A percentile compares a stretch with the other conserved stretches of the same genome.
phyloP scores from a whole-genome alignment of 192 early-diverging fungal species.

The Phlyctochytrium arcticum region DNA sequence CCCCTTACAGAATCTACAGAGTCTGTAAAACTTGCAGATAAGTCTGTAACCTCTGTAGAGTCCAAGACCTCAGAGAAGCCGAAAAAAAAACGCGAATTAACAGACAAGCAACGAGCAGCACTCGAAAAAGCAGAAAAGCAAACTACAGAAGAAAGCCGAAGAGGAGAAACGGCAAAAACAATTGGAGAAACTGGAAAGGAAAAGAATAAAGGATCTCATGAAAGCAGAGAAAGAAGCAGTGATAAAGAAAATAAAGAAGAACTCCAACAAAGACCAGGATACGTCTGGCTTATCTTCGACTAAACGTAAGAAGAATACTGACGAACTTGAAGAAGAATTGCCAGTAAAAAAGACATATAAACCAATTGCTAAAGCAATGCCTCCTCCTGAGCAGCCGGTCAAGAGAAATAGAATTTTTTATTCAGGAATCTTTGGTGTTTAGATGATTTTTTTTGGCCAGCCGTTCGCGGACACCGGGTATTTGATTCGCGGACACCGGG shows the following conservation, averaged over 20 bases:
- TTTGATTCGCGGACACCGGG: too few species aligned
- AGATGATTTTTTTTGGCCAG: too few species aligned
- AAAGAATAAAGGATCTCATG: neutral
- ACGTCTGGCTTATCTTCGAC: too few species aligned
- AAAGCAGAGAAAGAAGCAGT: neutral
- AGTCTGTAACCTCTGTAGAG: neutral
- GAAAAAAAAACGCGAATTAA: neutral
- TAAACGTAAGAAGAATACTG: too few species aligned
- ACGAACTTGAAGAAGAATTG: too few species aligned
- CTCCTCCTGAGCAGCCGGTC: too few species aligned
- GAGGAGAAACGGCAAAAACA: neutral
- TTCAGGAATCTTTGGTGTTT: too few species aligned
- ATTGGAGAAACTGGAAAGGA: neutral
- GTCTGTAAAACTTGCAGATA: neutral
- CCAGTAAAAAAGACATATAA: too few species aligned
- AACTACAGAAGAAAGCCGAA: neutral
- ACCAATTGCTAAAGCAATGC: too few species aligned
- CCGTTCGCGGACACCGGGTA: too few species aligned
- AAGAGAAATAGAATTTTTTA: too few species aligned
- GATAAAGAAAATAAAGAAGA: neutral
- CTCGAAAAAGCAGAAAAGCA: neutral
- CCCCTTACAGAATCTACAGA: neutral
- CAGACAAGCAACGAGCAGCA: neutral
- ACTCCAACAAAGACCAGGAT: neutral
- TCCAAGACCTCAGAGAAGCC: neutral